Conservation (phyloP, 352 stramenopile genomes). For the Globisporangium barbulae region DNA sequence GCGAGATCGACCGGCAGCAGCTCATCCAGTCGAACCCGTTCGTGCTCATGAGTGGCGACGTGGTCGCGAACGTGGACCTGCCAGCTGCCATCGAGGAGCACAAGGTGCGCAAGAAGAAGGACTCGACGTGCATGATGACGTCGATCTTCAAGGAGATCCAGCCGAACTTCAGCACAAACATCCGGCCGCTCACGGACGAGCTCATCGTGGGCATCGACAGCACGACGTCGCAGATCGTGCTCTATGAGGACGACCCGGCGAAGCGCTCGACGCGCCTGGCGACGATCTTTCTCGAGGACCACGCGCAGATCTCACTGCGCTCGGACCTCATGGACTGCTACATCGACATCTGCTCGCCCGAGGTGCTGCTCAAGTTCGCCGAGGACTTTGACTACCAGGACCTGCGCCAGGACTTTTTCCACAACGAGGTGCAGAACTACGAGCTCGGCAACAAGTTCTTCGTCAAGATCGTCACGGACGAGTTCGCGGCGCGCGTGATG, state of each 20-base stretch:
- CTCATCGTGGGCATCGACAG: constrained; percentile 79
- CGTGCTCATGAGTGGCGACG: constrained; percentile 95
- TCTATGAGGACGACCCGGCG: constrained; percentile 74
- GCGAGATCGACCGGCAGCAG: constrained; percentile 94
- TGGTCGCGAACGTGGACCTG: constrained; percentile 96
- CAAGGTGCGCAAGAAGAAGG: constrained; percentile 81
- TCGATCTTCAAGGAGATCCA: constrained; percentile 91
- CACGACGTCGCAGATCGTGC: constrained; percentile 75
- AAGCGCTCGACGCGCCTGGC: constrained; percentile 47
- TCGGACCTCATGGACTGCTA: constrained; percentile 96
- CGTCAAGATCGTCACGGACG: constrained; percentile 88
- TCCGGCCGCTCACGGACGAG: constrained; percentile 77
- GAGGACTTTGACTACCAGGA: constrained; percentile 99
- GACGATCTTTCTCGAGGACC: constrained; percentile 79
- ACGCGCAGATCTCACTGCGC: constrained; percentile 87
- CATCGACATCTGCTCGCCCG: constrained; percentile 97
- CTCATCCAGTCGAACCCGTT: constrained; percentile 97
- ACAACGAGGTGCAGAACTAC: constrained; percentile 97
- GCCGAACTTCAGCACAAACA: constrained; percentile 44
- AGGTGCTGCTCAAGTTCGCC: constrained; percentile 96
- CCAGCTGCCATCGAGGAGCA: constrained; percentile 68
- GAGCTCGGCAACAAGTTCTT: constrained; percentile 98
- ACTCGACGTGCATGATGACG: constrained; percentile 95
- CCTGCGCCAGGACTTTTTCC: constrained; percentile 93
- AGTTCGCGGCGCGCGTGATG: constrained; percentile 93